A percentile compares a stretch with the other conserved stretches of the same genome.
These are phyloP conservation scores for Apophysomyces sp. DNA, from an alignment of 371 early-diverging fungal species.

Conservation along the genomic window DNA sequence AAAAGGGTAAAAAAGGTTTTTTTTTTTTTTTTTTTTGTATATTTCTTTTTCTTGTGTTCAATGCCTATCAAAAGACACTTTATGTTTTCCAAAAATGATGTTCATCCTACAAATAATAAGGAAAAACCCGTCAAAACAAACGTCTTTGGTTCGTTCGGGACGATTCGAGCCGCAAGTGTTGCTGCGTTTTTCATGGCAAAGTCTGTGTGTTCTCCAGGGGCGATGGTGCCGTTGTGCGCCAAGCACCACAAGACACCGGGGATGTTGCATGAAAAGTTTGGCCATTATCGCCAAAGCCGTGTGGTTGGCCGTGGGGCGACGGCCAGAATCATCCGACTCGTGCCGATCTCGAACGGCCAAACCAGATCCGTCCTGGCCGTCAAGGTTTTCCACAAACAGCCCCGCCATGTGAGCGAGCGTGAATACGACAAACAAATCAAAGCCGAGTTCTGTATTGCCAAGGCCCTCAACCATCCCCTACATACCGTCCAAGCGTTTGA, in stretches of 20 bases:
- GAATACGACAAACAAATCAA: slow-evolving; percentile 39
- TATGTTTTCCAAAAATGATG: background rate
- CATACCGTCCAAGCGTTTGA: slow-evolving; percentile 37
- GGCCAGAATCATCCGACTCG: slow-evolving; percentile 13
- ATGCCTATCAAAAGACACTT: background rate
- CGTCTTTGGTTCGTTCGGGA: background rate
- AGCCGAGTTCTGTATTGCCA: slow-evolving; percentile 40
- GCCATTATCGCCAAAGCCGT: slow-evolving; percentile 12
- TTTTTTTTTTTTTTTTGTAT: background rate
- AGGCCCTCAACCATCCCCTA: slow-evolving; percentile 16
- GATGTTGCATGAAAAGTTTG: slow-evolving; percentile 17
- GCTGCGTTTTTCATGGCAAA: background rate
- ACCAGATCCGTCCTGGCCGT: slow-evolving; percentile 23
- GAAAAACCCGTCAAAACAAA: background rate
- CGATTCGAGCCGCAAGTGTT: background rate
- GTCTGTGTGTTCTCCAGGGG: background rate
- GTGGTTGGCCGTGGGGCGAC: slow-evolving; percentile 23
- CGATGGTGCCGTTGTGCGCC: background rate
- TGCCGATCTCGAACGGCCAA: background rate
- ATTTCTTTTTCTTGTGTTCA: background rate
- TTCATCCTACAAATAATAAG: background rate
- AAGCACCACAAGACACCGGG: background rate
- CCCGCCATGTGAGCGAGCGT: slow-evolving; percentile 22
- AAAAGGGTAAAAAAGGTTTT: background rate
- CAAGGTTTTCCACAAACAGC: slow-evolving; percentile 35